These are phyloP conservation scores for Seiridium cupressi DNA, from an alignment of 2,329 filamentous ascomycete species.

Conservation along the genomic window DNA sequence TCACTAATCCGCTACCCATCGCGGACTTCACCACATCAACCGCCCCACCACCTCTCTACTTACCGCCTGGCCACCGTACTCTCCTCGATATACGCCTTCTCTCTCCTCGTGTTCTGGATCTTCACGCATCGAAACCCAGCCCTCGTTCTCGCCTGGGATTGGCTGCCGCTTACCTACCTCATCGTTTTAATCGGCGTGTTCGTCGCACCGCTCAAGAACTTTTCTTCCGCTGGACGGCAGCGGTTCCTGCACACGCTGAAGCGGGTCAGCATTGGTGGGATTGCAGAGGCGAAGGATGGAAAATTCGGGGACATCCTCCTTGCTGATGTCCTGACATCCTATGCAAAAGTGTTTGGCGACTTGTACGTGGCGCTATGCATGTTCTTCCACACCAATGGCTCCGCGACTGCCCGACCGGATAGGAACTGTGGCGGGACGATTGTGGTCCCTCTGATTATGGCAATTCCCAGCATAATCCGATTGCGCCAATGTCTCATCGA, in stretches of 20 bases:
- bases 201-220: constrained; percentile 66
- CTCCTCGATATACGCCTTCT: constrained; percentile 67
- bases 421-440: constrained; percentile 76
- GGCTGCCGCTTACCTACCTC: constrained; percentile 83
- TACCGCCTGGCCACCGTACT: constrained; percentile 83
- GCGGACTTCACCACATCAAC: constrained; percentile 67
- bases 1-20: constrained; percentile 82
- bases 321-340: constrained; percentile 91
- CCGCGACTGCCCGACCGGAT: constrained; percentile 78
- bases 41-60: constrained; percentile 75
- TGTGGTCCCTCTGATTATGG: constrained; percentile 81
- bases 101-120: constrained; percentile 79
- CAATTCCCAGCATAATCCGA: constrained; percentile 79
- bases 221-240: constrained; percentile 68
- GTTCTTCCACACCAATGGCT: constrained; percentile 71
- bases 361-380: constrained; percentile 88
- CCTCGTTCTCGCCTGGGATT: constrained; percentile 75
- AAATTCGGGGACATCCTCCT: constrained; percentile 94
- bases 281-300: constrained; percentile 82
- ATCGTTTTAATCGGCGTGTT: constrained; percentile 70
- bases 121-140: constrained; percentile 69
- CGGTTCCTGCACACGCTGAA: constrained; percentile 74
- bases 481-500: constrained; percentile 91
- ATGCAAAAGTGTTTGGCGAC: constrained; percentile 88
- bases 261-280: constrained; percentile 78